Evolutionary conservation across 2,329 filamentous ascomycete genomes (phyloP), one percentile per base, ranked within the genome.

Genomic region (Fusarium citri): DNA sequence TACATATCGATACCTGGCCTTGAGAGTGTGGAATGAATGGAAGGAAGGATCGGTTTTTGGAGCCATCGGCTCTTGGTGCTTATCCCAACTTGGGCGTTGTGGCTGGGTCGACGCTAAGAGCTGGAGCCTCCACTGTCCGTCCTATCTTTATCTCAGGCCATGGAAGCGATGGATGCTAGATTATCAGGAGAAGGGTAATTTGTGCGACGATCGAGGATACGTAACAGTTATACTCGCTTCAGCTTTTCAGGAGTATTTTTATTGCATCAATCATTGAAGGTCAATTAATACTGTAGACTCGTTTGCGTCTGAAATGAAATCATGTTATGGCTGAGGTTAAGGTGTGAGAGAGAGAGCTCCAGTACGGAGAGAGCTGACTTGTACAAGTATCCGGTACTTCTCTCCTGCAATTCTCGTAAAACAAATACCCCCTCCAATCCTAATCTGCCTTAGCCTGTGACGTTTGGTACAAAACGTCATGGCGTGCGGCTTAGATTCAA

Each of bases 101-200:
- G 68, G 68, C 67, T 70, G 67, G 63, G 67, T 68, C 59, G 43
- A 55, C 68, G 68, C 68, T 70, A 70, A 54, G 20, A 60, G 46
- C 47, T 47, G 49, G 20, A 60, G 46, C 43, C 46, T 30, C 41
- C 31, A 40, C 49, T 45, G 46, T 62, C 51, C 67, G 42, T 62
- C 51, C 68, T 70, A 68, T 70, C 68, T 70, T 70, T 71, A 70
- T 71, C 68, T 71, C 59, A 68, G 55, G 51, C 40, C 47, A 64
- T 30, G 30, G 28, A 41, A 54, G 43, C 37, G n/a, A 61, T 55
- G 43, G 43, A 25, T 49, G 34, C 61, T n/a, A n/a, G n/a, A n/a
- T 66, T 60, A 61, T 66, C 62, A 42, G 56, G 47, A 65, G 28
- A 58, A 49, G n/a, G 20, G 16, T 50, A 26, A 25, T 40, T 50